A percentile compares a stretch with the other conserved stretches of the same genome.
Evolutionary conservation across 2,329 filamentous ascomycete genomes (phyloP).

Genomic region (Phialocephala sp.): DNA sequence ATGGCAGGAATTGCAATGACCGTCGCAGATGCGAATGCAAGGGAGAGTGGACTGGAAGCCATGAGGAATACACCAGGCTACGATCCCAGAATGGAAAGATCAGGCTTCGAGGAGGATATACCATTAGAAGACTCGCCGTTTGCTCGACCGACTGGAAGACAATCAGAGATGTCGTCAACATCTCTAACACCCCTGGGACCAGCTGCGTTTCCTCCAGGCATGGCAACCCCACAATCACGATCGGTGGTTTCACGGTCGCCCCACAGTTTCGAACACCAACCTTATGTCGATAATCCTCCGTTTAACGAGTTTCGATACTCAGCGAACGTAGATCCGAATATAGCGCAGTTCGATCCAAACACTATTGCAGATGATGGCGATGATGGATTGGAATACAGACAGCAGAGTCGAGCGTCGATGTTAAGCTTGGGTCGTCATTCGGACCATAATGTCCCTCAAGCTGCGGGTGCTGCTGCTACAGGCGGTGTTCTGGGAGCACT

Average conservation of each 20-base stretch:
- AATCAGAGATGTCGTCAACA: constrained; percentile 33
- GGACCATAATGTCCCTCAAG: constrained; percentile 31
- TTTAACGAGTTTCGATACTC: constrained; percentile 38
- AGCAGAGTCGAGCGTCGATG: constrained; percentile 60
- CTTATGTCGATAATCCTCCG: constrained; percentile 37
- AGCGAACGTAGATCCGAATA: constrained; percentile 38
- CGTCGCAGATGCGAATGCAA: constrained; percentile 67
- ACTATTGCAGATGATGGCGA: constrained; percentile 88
- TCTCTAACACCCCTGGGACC: constrained; percentile 40
- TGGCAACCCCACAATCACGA: constrained; percentile 38
- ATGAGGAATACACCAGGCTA: constrained; percentile 50
- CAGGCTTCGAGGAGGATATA: constrained; percentile 8
- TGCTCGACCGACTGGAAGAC: constrained; percentile 19
- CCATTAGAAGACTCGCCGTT: constrained; percentile 28
- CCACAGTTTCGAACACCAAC: constrained; percentile 34
- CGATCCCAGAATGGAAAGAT: constrained; percentile 26
- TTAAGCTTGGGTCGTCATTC: constrained; percentile 38
- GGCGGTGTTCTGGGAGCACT: constrained; percentile 45
- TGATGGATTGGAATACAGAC: constrained; percentile 71
- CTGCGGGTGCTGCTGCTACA: constrained; percentile 46
- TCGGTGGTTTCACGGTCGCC: constrained; percentile 37
- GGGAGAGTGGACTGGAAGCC: constrained; percentile 69
- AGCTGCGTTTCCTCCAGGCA: constrained; percentile 40
- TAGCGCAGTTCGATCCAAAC: constrained; percentile 62
- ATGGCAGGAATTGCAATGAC: constrained; percentile 71